A percentile compares a stretch with the other conserved stretches of the same genome.
phyloP scores from a whole-genome alignment of 164 flowering plant species.

The Aristolochia fimbriata region DNA sequence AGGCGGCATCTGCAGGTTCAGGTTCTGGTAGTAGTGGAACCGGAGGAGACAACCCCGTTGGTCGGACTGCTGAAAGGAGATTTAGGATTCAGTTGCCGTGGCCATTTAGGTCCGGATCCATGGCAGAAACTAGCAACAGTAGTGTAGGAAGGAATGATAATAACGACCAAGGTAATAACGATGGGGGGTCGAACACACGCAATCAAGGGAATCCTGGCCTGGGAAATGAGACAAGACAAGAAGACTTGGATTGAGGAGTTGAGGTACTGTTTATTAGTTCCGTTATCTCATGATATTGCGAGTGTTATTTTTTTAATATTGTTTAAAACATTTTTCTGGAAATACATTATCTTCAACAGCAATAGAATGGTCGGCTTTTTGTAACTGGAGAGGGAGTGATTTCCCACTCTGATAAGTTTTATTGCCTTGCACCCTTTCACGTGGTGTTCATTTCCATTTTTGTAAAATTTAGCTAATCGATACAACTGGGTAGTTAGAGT shows the following conservation, averaged over 20 bases:
- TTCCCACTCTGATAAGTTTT: no score
- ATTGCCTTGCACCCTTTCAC: no score
- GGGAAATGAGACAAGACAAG: constrained; percentile 34
- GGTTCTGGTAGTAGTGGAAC: constrained; percentile 9
- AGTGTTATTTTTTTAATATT: neutral
- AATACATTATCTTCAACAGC: no score
- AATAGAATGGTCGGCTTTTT: no score
- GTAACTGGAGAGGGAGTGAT: no score
- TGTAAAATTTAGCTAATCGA: no score
- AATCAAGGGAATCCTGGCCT: constrained; percentile 16
- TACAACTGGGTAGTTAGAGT: no score
- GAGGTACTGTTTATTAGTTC: constrained; percentile 12
- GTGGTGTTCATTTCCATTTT: no score
- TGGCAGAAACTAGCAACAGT: constrained; percentile 36
- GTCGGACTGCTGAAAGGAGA: constrained; percentile 32
- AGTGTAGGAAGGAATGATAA: constrained; percentile 20
- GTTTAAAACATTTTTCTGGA: no score
- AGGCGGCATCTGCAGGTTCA: neutral
- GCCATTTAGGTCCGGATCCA: constrained; percentile 37
- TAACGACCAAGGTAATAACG: constrained; percentile 6
- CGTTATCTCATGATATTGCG: neutral
- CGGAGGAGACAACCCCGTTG: constrained; percentile 10
- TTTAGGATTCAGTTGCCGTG: constrained; percentile 52
- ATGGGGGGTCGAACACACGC: constrained; percentile 19
- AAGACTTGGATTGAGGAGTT: constrained; percentile 38